These are phyloP conservation scores for Xylaria acuta DNA, from an alignment of 495 filamentous ascomycete genomes.

Conservation along the genomic window DNA sequence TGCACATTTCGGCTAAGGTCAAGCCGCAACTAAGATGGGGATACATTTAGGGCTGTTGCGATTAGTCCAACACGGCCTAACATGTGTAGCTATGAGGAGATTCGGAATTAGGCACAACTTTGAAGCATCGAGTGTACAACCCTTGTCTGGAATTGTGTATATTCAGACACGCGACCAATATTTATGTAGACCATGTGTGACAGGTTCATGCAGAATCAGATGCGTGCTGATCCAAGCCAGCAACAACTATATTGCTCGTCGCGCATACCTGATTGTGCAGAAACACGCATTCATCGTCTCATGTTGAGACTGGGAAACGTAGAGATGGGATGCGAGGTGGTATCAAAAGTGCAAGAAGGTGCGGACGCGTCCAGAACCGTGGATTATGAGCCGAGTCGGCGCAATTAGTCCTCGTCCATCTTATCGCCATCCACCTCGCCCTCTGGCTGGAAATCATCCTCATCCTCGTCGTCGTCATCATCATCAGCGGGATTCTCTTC, in stretches of 20 bases:
- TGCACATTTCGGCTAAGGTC: not conserved
- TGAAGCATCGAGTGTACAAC: not conserved
- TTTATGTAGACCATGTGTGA: not conserved
- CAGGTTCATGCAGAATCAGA: slow-evolving; percentile 12
- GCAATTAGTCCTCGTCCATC: slow-evolving; percentile 55
- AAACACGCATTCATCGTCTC: not conserved
- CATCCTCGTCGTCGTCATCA: slow-evolving; percentile 83
- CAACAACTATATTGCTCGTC: slow-evolving; percentile 4
- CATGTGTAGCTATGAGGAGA: not conserved
- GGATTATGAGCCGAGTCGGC: not conserved
- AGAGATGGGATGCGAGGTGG: slow-evolving; percentile 7
- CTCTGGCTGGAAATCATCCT: slow-evolving; percentile 65
- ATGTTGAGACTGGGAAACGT: not conserved
- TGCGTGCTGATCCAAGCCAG: slow-evolving; percentile 12
- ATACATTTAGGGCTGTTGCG: not conserved
- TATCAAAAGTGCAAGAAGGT: not conserved
- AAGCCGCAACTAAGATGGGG: not conserved
- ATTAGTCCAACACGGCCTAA: not conserved
- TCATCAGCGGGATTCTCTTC: slow-evolving; percentile 69
- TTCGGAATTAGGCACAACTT: not conserved
- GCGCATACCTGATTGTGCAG: not conserved
- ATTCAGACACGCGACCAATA: slow-evolving; percentile 23
- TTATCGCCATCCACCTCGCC: slow-evolving; percentile 47
- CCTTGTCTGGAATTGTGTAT: slow-evolving; percentile 2
- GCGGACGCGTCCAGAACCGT: not conserved